Evolutionary conservation across 495 filamentous ascomycete genomes (phyloP).

Genomic region (Tuber magnatum): DNA sequence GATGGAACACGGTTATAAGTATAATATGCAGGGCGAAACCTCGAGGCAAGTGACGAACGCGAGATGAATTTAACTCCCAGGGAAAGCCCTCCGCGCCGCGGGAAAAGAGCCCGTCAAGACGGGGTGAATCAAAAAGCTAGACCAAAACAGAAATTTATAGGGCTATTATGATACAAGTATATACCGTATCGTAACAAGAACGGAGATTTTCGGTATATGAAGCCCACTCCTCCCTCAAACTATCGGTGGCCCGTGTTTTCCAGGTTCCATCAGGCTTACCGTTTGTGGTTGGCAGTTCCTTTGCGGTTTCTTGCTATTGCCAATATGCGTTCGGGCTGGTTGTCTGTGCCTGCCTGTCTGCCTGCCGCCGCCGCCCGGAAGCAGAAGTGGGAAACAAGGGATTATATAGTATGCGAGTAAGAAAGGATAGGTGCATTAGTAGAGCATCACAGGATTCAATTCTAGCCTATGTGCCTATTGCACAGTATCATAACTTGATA

Average conservation of each 20-base stretch:
- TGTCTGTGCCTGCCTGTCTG: not conserved
- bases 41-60: not conserved
- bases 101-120: not conserved
- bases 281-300: not conserved
- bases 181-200: not conserved
- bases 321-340: not conserved
- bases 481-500: not conserved
- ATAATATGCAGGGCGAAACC: not conserved
- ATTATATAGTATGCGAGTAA: not conserved
- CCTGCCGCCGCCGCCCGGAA: not conserved
- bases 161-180: not conserved
- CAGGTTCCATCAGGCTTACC: not conserved
- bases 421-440: not conserved
- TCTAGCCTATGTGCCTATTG: not conserved
- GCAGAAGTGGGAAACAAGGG: not conserved
- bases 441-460: not conserved
- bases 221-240: not conserved
- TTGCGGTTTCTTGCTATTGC: not conserved
- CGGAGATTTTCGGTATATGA: not conserved
- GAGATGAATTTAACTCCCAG: not conserved
- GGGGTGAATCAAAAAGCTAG: not conserved
- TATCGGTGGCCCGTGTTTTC: not conserved
- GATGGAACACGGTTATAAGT: not conserved
- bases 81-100: not conserved
- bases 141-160: not conserved